phyloP scores from a whole-genome alignment of 2,329 filamentous ascomycete species.

The Fusarium cyanostomum region DNA sequence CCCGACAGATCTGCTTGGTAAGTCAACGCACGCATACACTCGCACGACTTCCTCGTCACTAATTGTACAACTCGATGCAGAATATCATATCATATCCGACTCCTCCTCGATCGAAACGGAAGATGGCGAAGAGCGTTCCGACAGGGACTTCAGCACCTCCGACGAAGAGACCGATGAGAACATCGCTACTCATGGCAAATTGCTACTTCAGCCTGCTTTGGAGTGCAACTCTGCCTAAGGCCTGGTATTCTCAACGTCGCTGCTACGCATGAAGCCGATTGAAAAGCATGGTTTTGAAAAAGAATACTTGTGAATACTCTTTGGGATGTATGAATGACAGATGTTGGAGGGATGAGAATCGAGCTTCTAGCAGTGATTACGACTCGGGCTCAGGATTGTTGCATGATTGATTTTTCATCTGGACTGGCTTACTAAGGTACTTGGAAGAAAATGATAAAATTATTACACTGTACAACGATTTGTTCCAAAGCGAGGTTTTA shows the following conservation, averaged over 20 bases:
- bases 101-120: slow-evolving; percentile 18
- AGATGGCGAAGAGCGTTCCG: slow-evolving; percentile 3
- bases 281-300: neutral
- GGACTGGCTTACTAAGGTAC: slow-evolving; percentile 17
- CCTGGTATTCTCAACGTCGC: neutral
- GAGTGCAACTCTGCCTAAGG: neutral
- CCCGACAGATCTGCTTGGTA: slow-evolving; percentile 45
- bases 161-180: slow-evolving; percentile 20
- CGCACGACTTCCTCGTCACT: neutral
- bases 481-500: neutral
- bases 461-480: neutral
- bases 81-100: slow-evolving; percentile 33
- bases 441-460: slow-evolving; percentile 5
- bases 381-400: slow-evolving; percentile 9
- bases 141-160: slow-evolving; percentile 15
- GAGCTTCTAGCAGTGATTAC: slow-evolving; percentile 10
- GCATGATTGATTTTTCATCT: slow-evolving; percentile 16
- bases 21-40: neutral
- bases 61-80: slow-evolving; percentile 18
- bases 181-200: neutral
- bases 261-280: neutral
- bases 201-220: neutral
- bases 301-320: neutral
- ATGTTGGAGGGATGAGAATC: slow-evolving; percentile 10
- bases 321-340: slow-evolving; percentile 12